phyloP scores from a whole-genome alignment of 2,329 filamentous ascomycete species.

The Aspergillus ruber region DNA sequence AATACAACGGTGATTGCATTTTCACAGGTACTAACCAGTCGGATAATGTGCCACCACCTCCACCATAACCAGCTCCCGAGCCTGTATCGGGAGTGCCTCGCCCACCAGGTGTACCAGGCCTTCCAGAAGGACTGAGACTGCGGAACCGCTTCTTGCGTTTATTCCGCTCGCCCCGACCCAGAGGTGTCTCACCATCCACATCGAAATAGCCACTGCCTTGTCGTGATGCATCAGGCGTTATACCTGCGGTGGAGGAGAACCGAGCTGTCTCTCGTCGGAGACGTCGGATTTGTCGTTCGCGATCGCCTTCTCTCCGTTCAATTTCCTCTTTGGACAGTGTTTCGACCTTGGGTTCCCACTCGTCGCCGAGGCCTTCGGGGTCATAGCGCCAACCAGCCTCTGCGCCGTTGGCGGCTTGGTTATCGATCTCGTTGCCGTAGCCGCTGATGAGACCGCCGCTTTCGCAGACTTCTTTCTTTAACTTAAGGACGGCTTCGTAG shows the following conservation, averaged over 20 bases:
- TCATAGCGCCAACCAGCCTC: slow-evolving; percentile 95
- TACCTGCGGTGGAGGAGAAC: slow-evolving; percentile 79
- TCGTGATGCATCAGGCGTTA: slow-evolving; percentile 66
- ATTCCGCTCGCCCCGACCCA: slow-evolving; percentile 84
- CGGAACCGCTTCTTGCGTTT: slow-evolving; percentile 94
- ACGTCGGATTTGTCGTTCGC: slow-evolving; percentile 82
- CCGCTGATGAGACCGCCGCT: slow-evolving; percentile 78
- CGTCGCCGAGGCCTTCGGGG: slow-evolving; percentile 75
- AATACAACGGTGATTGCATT: neutral
- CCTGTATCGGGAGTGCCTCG: slow-evolving; percentile 70
- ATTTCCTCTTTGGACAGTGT: slow-evolving; percentile 89
- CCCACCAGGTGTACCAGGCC: slow-evolving; percentile 59
- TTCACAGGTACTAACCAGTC: slow-evolving; percentile 45
- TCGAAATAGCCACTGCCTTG: slow-evolving; percentile 54
- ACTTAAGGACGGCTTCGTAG: slow-evolving; percentile 82
- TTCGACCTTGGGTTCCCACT: slow-evolving; percentile 80
- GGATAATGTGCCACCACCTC: slow-evolving; percentile 57
- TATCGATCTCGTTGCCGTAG: slow-evolving; percentile 68
- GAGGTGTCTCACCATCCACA: slow-evolving; percentile 63
- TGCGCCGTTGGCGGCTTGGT: slow-evolving; percentile 74
- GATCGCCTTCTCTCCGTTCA: slow-evolving; percentile 89
- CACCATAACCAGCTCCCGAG: slow-evolving; percentile 62
- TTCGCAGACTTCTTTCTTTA: slow-evolving; percentile 96
- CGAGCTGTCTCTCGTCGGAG: slow-evolving; percentile 84
- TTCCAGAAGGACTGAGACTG: slow-evolving; percentile 74